These are phyloP conservation scores for Achaetomium macrosporum DNA, from an alignment of 2,329 filamentous ascomycete genomes.

Conservation along the genomic window DNA sequence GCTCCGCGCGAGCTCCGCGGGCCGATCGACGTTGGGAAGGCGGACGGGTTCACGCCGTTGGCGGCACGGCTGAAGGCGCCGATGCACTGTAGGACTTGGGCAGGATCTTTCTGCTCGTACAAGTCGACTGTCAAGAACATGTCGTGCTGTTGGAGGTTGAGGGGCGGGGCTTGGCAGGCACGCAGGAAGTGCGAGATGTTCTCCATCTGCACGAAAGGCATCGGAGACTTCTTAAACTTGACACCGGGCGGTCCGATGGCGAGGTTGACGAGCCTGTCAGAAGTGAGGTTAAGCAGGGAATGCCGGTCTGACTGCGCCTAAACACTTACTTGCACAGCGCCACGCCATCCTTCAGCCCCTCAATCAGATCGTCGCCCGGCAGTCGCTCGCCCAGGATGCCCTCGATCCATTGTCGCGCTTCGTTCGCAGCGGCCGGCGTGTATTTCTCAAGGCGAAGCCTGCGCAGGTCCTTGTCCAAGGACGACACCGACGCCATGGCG, in stretches of 20 bases:
- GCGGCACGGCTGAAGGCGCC: slow-evolving; percentile 87
- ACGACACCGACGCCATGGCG: slow-evolving; percentile 85
- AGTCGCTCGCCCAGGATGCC: slow-evolving; percentile 68
- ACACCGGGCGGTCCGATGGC: slow-evolving; percentile 70
- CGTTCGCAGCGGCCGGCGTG: slow-evolving; percentile 82
- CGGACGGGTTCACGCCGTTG: slow-evolving; percentile 63
- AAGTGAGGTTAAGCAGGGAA: neutral
- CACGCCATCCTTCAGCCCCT: slow-evolving; percentile 82
- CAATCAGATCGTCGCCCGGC: slow-evolving; percentile 69
- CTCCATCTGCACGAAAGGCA: slow-evolving; percentile 99
- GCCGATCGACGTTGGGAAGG: slow-evolving; percentile 72
- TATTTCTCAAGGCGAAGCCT: slow-evolving; percentile 89
- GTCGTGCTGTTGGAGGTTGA: slow-evolving; percentile 88
- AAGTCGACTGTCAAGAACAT: slow-evolving; percentile 95
- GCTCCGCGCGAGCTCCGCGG: slow-evolving; percentile 54
- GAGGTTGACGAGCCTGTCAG: slow-evolving; percentile 69
- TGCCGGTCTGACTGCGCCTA: neutral
- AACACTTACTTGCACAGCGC: slow-evolving; percentile 79
- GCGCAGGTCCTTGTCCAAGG: slow-evolving; percentile 91
- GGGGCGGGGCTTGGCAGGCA: slow-evolving; percentile 76
- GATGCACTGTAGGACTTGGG: slow-evolving; percentile 90
- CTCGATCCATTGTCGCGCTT: slow-evolving; percentile 83
- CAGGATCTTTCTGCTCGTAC: slow-evolving; percentile 90
- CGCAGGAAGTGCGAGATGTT: slow-evolving; percentile 95
- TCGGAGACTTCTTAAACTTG: slow-evolving; percentile 83